Percentiles rank a stretch among this genome's conserved stretches.
Evolutionary conservation across 371 early-diverging fungal genomes (phyloP).

Genomic region (Haplosporangium sp.): DNA sequence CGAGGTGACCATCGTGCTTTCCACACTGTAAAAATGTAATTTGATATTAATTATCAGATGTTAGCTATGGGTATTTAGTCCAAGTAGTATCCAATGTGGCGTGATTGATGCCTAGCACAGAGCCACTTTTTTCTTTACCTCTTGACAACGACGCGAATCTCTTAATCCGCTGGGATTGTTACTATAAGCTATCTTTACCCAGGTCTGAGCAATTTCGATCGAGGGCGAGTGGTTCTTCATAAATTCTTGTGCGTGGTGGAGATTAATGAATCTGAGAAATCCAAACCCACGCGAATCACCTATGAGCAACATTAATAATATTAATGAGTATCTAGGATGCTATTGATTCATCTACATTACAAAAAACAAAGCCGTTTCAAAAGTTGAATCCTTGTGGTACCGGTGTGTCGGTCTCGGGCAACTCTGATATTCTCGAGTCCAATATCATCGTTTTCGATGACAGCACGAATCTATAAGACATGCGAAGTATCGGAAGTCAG

Average conservation of each 20-base stretch:
- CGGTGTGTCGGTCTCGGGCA: slow-evolving; percentile 37
- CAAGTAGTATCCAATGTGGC: not conserved
- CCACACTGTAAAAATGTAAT: slow-evolving; percentile 20
- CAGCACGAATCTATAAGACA: slow-evolving; percentile 23
- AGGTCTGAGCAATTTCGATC: slow-evolving; percentile 24
- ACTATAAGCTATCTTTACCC: slow-evolving; percentile 33
- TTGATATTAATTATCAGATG: not conserved
- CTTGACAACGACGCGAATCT: slow-evolving; percentile 23
- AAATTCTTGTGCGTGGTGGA: slow-evolving; percentile 36
- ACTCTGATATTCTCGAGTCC: slow-evolving; percentile 31
- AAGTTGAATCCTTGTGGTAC: slow-evolving; percentile 16
- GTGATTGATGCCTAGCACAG: not conserved
- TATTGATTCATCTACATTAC: not conserved
- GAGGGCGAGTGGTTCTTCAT: slow-evolving; percentile 24
- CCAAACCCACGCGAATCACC: slow-evolving; percentile 46
- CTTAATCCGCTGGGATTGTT: slow-evolving; percentile 31
- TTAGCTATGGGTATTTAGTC: not conserved
- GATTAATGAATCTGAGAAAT: slow-evolving; percentile 26
- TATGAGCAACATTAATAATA: not conserved
- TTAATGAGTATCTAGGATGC: not conserved
- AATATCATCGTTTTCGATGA: slow-evolving; percentile 23
- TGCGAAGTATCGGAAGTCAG: not conserved
- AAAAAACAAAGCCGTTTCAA: not conserved
- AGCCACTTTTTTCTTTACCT: slow-evolving; percentile 7
- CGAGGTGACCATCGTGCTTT: slow-evolving; percentile 25